Percentiles rank a stretch among this genome's conserved stretches.
Evolutionary conservation across 768 basidiomycete species (phyloP).

Genomic region (Leccinum boreale): DNA sequence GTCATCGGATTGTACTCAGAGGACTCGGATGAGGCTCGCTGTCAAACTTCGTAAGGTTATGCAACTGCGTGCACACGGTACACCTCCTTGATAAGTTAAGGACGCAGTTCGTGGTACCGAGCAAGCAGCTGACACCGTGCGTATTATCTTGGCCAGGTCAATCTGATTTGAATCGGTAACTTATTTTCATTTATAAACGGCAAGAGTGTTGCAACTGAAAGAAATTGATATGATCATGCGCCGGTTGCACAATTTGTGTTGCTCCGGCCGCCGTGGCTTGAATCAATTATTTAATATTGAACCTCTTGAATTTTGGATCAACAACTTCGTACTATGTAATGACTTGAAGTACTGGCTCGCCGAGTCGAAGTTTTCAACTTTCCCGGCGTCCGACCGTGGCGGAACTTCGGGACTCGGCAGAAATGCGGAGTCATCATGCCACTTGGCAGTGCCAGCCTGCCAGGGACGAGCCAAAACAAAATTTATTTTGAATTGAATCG

Average conservation of each 20-base stretch:
- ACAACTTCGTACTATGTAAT: too few relatives aligned
- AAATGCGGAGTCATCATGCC: not conserved
- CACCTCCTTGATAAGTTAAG: not conserved
- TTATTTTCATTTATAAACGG: not conserved
- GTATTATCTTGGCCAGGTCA: too few relatives aligned
- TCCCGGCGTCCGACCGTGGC: not conserved
- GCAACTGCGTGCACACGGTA: not conserved
- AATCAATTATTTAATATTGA: too few relatives aligned
- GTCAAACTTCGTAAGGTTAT: not conserved
- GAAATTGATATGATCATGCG: not conserved
- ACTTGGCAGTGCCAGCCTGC: not conserved
- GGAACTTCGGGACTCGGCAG: not conserved
- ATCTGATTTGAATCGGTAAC: not conserved
- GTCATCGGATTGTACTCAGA: too few relatives aligned
- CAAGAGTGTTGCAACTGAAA: not conserved
- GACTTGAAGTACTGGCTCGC: not conserved
- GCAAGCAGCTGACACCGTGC: not conserved
- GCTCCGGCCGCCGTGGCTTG: not conserved
- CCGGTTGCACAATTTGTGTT: too few relatives aligned
- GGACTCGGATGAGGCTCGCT: too few relatives aligned
- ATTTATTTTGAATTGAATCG: slow-evolving; percentile 1
- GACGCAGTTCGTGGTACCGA: not conserved
- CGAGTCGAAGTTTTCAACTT: too few relatives aligned
- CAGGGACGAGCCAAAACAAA: not conserved
- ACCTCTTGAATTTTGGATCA: too few relatives aligned